Evolutionary conservation across 179 eudicot genomes (phyloP), one percentile per base, ranked within the genome.

Genomic region (Sideroxylon spinosum): DNA sequence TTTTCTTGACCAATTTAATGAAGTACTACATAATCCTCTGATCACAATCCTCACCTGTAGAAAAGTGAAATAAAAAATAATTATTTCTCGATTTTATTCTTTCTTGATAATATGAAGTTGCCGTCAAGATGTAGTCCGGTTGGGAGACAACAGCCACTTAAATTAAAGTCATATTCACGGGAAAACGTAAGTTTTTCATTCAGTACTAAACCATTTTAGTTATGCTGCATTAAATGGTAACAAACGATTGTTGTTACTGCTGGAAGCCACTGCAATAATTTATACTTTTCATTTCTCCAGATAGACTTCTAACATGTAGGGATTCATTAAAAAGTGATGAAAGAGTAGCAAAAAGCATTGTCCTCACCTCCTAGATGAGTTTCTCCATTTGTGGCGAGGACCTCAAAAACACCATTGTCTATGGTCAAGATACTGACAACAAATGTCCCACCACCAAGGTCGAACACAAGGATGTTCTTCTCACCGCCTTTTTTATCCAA

Each of bases 401-500:
- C 88, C 82, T 86, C 88, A 73, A 86, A 86, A 26, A 86, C 86
- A 62, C 88, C 86, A 76, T 83, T 81, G 32, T 81, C 83, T n/a
- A 81, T 76, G 16, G 83, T 81, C 79, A 81, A 71, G 57, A 81
- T 64, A 77, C 83, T 81, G 80, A 81, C 83, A 70, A 73, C 82
- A 79, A 79, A 79, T 10, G 82, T 79, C 44, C 82, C 82, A 73
- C 82, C 82, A 52, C 82, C 83, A 71, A 81, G 83, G 32, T 81
- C 83, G 10, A 81, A 81, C 0, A 81, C 83, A 14, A 81, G 80
- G 65, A 81, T 81, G 76, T 81, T 81, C 83, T 81, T 81, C 60
- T 86, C 88, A 57, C 84, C 88, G 68, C 86, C 88, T 73, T 86
- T 83, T 79, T 85, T 86, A 78, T 86, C 86, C 76, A 86, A 79